Conservation (phyloP, 352 stramenopile species). For the Phytophthora aleatoria region DNA sequence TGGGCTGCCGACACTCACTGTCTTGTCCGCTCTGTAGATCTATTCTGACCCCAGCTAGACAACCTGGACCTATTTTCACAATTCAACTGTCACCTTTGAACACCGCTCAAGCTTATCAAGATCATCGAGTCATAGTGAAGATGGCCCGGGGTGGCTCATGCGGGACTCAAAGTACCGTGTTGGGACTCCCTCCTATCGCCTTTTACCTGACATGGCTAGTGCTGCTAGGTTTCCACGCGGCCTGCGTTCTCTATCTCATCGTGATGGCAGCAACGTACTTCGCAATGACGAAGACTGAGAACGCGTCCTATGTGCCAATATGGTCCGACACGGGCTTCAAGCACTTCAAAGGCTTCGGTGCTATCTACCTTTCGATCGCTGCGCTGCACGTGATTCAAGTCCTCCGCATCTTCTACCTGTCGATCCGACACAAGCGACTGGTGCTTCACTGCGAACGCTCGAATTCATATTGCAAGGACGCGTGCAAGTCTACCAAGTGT, state of each 20-base stretch:
- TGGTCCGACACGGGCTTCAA: constrained; percentile 20
- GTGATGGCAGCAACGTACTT: constrained; percentile 11
- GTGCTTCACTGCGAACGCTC: constrained; percentile 23
- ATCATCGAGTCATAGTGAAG: constrained; percentile 14
- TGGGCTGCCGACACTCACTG: too few relatives aligned
- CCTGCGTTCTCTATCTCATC: constrained; percentile 17
- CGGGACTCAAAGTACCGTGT: constrained; percentile 3
- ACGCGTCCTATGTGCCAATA: constrained; percentile 16
- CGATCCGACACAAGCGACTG: constrained; percentile 21
- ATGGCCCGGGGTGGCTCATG: constrained; percentile 1
- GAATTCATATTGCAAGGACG: constrained; percentile 2
- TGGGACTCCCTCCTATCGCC: constrained; percentile 12
- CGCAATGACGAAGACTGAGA: constrained; percentile 2
- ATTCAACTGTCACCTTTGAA: constrained; percentile 13
- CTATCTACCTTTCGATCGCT: constrained; percentile 8
- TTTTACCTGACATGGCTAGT: constrained; percentile 25
- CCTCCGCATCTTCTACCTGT: constrained; percentile 25
- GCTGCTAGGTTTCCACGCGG: constrained; percentile 16
- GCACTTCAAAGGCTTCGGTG: constrained; percentile 27
- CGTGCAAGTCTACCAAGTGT: constrained; percentile 1
- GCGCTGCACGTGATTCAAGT: constrained; percentile 26
- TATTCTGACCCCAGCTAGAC: constrained; percentile 6
- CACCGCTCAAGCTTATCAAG: background rate
- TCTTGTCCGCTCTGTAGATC: background rate
- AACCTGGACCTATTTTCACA: background rate